Evolutionary conservation across 2,329 filamentous ascomycete species (phyloP), one percentile per base, ranked within the genome.

Genomic region (Trichoderma sp.): DNA sequence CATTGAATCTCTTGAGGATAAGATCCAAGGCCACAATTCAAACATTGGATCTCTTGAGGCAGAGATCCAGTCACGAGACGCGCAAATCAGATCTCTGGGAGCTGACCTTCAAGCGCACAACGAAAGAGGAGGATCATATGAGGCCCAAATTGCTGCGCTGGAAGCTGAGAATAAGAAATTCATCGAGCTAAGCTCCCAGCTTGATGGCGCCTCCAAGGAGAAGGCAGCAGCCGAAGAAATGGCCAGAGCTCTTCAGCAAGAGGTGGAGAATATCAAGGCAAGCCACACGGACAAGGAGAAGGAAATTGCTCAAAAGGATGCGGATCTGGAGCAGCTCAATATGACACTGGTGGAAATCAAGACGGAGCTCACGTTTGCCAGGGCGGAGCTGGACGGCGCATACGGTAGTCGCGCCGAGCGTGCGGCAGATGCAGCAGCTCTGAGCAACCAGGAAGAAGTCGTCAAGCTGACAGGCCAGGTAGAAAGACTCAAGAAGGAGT

Each of bases 311-410:
- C 82, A 82, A 73, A 86, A 85, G 80, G 85, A 88, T 69, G 82
- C 83, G 61, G 85, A 88, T 73, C 76, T 87, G 43, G 86, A 88
- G 65, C 80, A 81, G 70, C 81, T 87, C 68, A 87, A 86, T 78
- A 81, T 84, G 76, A 84, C 84, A 76, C 78, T 89, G 70, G 85
- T 87, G 39, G 87, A 89, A 80, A 83, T 88, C 77, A 90, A 90
- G 83, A 89, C 87, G 68, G 88, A 90, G 76, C 82, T 89, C 72
- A 89, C 88, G 60, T 85, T 90, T 76, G 86, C 87, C 65, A 86
- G 87, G 76, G 88, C 88, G 21, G 88, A 90, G 79, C 84, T 90
- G 34, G 88, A 90, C 74, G 87, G 87, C 71, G 88, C 88, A 30
- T 89, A 90, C 77, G 88, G 88, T 71, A 85, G 86, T 71, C 85